These are phyloP conservation scores for Alisma plantagoaquatica DNA, from an alignment of 106 monocot species.

Conservation along the genomic window DNA sequence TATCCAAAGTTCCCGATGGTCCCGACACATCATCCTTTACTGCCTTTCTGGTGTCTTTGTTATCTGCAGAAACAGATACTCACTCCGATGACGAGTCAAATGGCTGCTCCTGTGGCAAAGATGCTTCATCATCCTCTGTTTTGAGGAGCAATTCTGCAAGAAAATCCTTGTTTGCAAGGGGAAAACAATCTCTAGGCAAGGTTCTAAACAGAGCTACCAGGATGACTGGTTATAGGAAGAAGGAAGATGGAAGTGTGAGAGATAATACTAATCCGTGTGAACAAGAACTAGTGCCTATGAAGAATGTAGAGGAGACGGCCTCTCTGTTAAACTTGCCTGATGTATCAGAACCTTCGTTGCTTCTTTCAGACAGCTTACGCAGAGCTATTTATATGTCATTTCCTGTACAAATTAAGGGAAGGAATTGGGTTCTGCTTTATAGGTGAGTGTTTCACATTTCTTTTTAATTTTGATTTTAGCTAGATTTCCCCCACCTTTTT, in stretches of 20 bases:
- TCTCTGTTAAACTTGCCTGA: slow-evolving; percentile 28
- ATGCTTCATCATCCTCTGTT: slow-evolving; percentile 35
- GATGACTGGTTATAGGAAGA: slow-evolving; percentile 48
- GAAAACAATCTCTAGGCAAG: slow-evolving; percentile 74
- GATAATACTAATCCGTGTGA: slow-evolving; percentile 20
- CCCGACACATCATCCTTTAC: slow-evolving; percentile 95
- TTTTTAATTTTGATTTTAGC: background rate
- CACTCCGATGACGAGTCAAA: slow-evolving; percentile 24
- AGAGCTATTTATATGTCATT: slow-evolving; percentile 58
- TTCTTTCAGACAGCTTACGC: slow-evolving; percentile 67
- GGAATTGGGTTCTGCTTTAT: slow-evolving; percentile 86
- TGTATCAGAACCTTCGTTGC: slow-evolving; percentile 86
- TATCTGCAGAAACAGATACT: slow-evolving; percentile 42
- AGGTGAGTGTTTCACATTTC: slow-evolving; percentile 33
- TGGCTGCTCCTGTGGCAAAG: background rate
- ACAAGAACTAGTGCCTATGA: slow-evolving; percentile 24
- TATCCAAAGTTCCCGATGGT: slow-evolving; percentile 34
- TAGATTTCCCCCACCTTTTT: no score
- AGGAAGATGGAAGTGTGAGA: slow-evolving; percentile 16
- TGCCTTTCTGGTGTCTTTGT: slow-evolving; percentile 73
- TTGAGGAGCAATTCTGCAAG: slow-evolving; percentile 33
- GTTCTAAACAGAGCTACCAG: slow-evolving; percentile 50
- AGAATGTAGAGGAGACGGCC: slow-evolving; percentile 11
- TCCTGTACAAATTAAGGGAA: slow-evolving; percentile 65
- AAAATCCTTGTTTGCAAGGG: slow-evolving; percentile 51